Base-by-base conservation (phyloP, 768 basidiomycete species). In the Amanita molliuscula region DNA sequence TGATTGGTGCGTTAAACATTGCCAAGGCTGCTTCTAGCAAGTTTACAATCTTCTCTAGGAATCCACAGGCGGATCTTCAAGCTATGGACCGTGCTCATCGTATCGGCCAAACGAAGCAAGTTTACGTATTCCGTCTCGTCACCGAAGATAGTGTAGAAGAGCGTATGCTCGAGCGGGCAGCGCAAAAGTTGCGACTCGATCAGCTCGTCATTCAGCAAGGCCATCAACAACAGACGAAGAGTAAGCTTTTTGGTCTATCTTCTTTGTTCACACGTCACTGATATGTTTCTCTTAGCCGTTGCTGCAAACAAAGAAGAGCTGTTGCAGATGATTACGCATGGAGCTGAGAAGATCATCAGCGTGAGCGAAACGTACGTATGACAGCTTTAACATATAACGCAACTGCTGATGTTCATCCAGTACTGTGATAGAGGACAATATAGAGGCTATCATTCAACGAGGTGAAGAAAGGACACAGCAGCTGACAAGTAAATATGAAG, bases 71-170 rank as follows among this genome's bases (percentile, higher is more conserved):
- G 2, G 96, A 99, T 71, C 67, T 99, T 41, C 96, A 99, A 63
- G 96, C 96, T 4, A 97, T 96, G 95, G 93, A 98, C 61, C 88
- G 92, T 51, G 94, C 94, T 0, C 93, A 95, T 69, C 88, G 92
- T 50, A 95, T 95, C 54, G 93, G 93, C 3, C 93, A 97, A 68
- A 95, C 89, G 40, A 97, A 95, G 67, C 93, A 97, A 65, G 94
- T 96, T 16, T 94, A 92, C 59, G 94, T 96, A 4, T 98, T 90
- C 72, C 73, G 94, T n/a, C 95, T 96, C 65, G 85, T 96, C 58
- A 95, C 94, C 0, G 90, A 95, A 68, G 88, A 87, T 42, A 93
- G 90, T 50, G 94, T 96, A 6, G 94, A 96, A 65, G 93, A 96
- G 67, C 80, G 93, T 31, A 94, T 97, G 77, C 68, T 96, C 26